phyloP scores from a whole-genome alignment of 2,329 filamentous ascomycete genomes.

The Rhynchosporium agropyri region DNA sequence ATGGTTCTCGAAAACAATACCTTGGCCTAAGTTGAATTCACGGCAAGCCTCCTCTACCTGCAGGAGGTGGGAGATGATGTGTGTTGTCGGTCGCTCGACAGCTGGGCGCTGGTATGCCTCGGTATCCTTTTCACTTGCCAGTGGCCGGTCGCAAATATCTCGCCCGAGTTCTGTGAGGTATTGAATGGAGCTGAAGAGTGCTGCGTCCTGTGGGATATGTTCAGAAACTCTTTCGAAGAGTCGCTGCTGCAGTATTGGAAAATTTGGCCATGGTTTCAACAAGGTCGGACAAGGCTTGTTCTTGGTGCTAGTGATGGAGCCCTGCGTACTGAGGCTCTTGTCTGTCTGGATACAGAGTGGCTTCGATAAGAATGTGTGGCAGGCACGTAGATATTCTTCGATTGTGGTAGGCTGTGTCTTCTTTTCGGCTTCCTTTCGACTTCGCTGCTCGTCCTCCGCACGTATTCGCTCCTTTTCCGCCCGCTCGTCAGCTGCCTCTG shows the following conservation, averaged over 20 bases:
- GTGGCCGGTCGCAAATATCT: conserved; percentile 29
- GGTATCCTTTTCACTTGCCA: conserved; percentile 41
- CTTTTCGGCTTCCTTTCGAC: too few relatives aligned
- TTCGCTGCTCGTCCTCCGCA: conserved; percentile 18
- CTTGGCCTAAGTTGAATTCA: conserved; percentile 33
- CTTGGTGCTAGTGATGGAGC: conserved; percentile 34
- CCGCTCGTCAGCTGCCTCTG: too few relatives aligned
- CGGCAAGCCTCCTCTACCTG: conserved; percentile 37
- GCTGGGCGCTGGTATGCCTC: conserved; percentile 39
- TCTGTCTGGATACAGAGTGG: conserved; percentile 34
- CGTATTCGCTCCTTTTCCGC: conserved; percentile 30
- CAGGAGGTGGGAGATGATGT: conserved; percentile 40
- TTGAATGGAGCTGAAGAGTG: conserved; percentile 32
- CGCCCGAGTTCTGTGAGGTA: conserved; percentile 34
- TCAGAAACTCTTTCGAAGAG: conserved; percentile 30
- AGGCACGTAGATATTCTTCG: conserved; percentile 33
- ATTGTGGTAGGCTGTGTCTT: conserved; percentile 30
- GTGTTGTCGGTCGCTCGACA: conserved; percentile 38
- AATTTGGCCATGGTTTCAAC: conserved; percentile 33
- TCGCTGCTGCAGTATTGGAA: conserved; percentile 28
- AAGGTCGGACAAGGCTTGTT: conserved; percentile 33
- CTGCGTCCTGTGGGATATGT: conserved; percentile 29
- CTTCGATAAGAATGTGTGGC: conserved; percentile 31
- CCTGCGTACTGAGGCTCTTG: conserved; percentile 34
- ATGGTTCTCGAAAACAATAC: conserved; percentile 36